A percentile compares a stretch with the other conserved stretches of the same genome.
Conservation (phyloP, 257 asterid genomes). For the Rhazya stricta region DNA sequence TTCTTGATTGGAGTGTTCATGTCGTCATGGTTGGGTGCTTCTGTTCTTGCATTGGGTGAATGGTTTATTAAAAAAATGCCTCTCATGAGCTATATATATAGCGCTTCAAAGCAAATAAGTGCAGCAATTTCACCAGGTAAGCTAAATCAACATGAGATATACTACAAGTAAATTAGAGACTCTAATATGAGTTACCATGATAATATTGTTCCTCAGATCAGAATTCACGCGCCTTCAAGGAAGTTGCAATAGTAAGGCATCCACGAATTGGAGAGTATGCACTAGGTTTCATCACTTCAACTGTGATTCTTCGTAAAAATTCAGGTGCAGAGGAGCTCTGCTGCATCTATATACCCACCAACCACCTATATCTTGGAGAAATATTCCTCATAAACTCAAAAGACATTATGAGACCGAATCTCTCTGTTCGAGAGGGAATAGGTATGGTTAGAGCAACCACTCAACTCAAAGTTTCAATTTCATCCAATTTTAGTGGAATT, state of each 20-base stretch:
- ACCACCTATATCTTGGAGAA: slow-evolving; percentile 88
- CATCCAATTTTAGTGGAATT: background rate
- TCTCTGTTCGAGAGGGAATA: slow-evolving; percentile 76
- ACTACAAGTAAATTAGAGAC: background rate
- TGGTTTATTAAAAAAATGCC: slow-evolving; percentile 84
- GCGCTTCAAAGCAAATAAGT: slow-evolving; percentile 78
- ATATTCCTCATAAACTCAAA: slow-evolving; percentile 66
- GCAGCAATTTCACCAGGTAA: slow-evolving; percentile 84
- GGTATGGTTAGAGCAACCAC: slow-evolving; percentile 36
- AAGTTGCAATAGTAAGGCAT: slow-evolving; percentile 72
- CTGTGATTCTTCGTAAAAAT: slow-evolving; percentile 51
- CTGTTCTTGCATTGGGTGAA: slow-evolving; percentile 67
- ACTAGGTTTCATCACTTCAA: slow-evolving; percentile 70
- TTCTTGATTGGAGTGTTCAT: slow-evolving; percentile 75
- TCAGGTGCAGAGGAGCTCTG: slow-evolving; percentile 74
- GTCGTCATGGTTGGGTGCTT: slow-evolving; percentile 87
- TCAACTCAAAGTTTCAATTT: background rate
- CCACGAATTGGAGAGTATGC: slow-evolving; percentile 82
- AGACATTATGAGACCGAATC: slow-evolving; percentile 70
- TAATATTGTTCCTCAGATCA: slow-evolving; percentile 37
- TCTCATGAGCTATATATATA: slow-evolving; percentile 64
- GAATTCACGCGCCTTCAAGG: slow-evolving; percentile 78
- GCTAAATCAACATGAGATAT: background rate
- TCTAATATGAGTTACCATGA: slow-evolving; percentile 2
- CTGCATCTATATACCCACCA: slow-evolving; percentile 78